phyloP scores from a whole-genome alignment of 2,329 filamentous ascomycete species.

The Sarocladiaceae sp. region DNA sequence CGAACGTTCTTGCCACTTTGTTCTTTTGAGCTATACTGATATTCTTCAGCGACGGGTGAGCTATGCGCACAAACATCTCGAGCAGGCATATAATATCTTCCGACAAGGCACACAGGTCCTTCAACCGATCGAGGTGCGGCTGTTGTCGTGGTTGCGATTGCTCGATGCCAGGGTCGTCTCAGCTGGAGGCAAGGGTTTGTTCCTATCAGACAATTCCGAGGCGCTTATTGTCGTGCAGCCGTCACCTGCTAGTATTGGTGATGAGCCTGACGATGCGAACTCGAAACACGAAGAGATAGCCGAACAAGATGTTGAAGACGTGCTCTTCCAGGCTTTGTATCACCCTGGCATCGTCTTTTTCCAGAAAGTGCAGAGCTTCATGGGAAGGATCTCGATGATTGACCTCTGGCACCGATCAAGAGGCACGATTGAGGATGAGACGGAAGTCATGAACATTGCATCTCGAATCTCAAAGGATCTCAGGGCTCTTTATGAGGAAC shows the following conservation, averaged over 20 bases:
- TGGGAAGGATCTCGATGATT: slow-evolving; percentile 52
- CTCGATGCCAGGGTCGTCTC: slow-evolving; percentile 52
- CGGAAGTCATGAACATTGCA: slow-evolving; percentile 51
- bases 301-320: slow-evolving; percentile 40
- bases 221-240: slow-evolving; percentile 35
- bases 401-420: slow-evolving; percentile 52
- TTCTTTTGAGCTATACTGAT: slow-evolving; percentile 53
- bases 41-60: slow-evolving; percentile 37
- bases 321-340: slow-evolving; percentile 50
- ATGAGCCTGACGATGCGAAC: slow-evolving; percentile 18
- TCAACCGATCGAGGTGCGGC: slow-evolving; percentile 38
- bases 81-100: slow-evolving; percentile 44
- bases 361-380: slow-evolving; percentile 54
- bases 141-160: slow-evolving; percentile 51
- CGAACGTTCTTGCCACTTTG: slow-evolving; percentile 43
- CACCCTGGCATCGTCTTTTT: slow-evolving; percentile 53
- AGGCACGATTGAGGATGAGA: slow-evolving; percentile 53
- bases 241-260: slow-evolving; percentile 34
- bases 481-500: slow-evolving; percentile 41
- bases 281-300: slow-evolving; percentile 14
- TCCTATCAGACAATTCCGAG: slow-evolving; percentile 44
- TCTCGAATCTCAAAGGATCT: slow-evolving; percentile 46
- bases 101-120: slow-evolving; percentile 31
- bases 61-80: slow-evolving; percentile 43
- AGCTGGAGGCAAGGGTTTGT: slow-evolving; percentile 51